Conservation (phyloP, 495 filamentous ascomycete genomes). For the Paragyromitra xinjiangensis region DNA sequence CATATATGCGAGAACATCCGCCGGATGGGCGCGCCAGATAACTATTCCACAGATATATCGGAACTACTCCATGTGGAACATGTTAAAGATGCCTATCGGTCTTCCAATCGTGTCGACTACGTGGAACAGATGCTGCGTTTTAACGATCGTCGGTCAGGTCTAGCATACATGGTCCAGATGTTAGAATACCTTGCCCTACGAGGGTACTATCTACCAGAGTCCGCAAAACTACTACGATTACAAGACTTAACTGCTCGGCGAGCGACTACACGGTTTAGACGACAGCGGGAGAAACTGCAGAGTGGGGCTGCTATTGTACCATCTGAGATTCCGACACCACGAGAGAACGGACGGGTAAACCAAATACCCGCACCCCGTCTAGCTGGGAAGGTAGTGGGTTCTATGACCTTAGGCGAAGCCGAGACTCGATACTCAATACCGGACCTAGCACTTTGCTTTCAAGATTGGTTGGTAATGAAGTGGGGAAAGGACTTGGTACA, state of each 20-base stretch:
- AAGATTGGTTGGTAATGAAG: background rate
- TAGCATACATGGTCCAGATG: slow-evolving; percentile 3
- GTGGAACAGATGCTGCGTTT: background rate
- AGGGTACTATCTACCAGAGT: background rate
- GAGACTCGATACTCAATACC: background rate
- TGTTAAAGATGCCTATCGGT: background rate
- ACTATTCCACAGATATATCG: slow-evolving; percentile 5
- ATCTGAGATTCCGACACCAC: background rate
- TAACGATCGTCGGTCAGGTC: background rate
- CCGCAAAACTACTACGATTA: background rate
- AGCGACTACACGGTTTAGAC: background rate
- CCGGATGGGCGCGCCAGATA: slow-evolving; percentile 1
- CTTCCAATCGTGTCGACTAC: background rate
- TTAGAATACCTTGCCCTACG: background rate
- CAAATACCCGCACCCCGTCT: background rate
- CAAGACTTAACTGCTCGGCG: background rate
- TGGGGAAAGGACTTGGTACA: background rate
- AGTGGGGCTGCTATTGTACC: too few species aligned
- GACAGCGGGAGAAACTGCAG: background rate
- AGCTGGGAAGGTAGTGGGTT: background rate
- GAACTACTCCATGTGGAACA: slow-evolving; percentile 4
- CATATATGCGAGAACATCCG: background rate
- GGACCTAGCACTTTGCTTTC: background rate
- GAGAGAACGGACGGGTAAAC: background rate
- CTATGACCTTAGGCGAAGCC: background rate